These are phyloP conservation scores for Rosa lucieae DNA, from an alignment of 306 rosid species.

Conservation along the genomic window DNA sequence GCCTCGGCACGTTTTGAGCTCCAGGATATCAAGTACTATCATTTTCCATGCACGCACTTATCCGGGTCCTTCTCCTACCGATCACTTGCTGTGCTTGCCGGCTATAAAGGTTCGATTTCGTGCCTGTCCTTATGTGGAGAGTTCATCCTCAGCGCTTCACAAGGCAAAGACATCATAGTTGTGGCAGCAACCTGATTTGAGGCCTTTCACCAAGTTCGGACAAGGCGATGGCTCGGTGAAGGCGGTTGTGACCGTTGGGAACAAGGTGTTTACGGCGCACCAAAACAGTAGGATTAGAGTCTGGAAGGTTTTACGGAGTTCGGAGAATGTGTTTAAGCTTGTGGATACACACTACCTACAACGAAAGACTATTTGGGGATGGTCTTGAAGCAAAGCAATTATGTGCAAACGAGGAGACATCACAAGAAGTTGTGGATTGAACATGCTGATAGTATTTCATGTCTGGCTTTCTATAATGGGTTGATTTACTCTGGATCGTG, in stretches of 20 bases:
- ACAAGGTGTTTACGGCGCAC: constrained; percentile 79
- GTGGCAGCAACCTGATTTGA: constrained; percentile 90
- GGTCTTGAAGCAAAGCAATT: constrained; percentile 85
- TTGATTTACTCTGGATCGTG: constrained; percentile 88
- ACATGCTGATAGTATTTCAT: constrained; percentile 84
- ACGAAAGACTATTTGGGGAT: constrained; percentile 76
- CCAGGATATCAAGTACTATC: constrained; percentile 13
- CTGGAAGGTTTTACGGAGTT: constrained; percentile 82
- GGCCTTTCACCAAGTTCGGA: constrained; percentile 67
- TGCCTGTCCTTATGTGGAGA: constrained; percentile 86
- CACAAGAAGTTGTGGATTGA: constrained; percentile 87
- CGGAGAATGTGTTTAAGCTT: constrained; percentile 69
- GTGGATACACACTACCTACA: constrained; percentile 70
- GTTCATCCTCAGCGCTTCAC: constrained; percentile 87
- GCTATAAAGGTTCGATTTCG: constrained; percentile 76
- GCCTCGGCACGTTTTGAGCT: constrained; percentile 32
- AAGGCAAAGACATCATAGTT: constrained; percentile 78
- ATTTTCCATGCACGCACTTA: constrained; percentile 21
- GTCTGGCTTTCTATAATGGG: constrained; percentile 59
- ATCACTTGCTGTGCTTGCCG: constrained; percentile 69
- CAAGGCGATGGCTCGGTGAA: constrained; percentile 88
- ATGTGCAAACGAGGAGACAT: constrained; percentile 80
- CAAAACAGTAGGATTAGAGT: constrained; percentile 84
- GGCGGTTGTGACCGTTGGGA: constrained; percentile 63
- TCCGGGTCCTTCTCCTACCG: constrained; percentile 46